Conservation (phyloP, 768 basidiomycete genomes). For the Cystofilobasidium ferigula region DNA sequence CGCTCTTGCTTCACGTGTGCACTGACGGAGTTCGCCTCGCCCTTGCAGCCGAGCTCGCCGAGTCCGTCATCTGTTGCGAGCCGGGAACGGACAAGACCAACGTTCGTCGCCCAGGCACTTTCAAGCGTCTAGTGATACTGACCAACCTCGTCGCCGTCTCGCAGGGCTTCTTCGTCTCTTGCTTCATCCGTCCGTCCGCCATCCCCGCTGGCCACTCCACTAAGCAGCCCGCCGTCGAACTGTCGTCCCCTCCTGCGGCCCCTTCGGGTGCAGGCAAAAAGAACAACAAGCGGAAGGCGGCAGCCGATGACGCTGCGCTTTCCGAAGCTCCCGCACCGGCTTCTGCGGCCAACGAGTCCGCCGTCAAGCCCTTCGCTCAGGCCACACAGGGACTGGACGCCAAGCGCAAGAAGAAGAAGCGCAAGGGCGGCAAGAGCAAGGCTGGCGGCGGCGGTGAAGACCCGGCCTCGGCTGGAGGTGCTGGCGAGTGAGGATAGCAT, state of each 20-base stretch:
- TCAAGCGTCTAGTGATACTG: not conserved
- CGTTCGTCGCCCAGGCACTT: not conserved
- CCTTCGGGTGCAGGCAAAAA: not conserved
- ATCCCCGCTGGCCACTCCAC: not conserved
- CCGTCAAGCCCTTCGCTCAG: not conserved
- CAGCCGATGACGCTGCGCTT: not conserved
- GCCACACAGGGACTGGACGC: not conserved
- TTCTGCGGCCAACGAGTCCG: not conserved
- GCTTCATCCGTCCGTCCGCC: conserved; percentile 48
- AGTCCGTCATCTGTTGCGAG: conserved; percentile 36
- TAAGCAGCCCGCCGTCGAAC: not conserved
- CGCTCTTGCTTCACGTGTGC: not conserved
- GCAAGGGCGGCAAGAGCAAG: not conserved
- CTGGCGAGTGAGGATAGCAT: too few relatives aligned
- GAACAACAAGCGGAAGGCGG: not conserved
- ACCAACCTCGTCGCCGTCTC: too few relatives aligned
- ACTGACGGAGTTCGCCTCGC: conserved; percentile 34
- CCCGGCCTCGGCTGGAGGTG: too few relatives aligned
- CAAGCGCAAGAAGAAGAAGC: conserved; percentile 6
- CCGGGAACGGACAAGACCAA: conserved; percentile 66
- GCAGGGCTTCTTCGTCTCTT: conserved; percentile 92
- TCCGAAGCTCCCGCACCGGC: not conserved
- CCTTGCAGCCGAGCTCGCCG: conserved; percentile 46
- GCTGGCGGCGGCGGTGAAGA: not conserved
- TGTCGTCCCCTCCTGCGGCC: not conserved